phyloP scores from a whole-genome alignment of 1,284 basidiomycete genomes.

The Coniophora puteana region DNA sequence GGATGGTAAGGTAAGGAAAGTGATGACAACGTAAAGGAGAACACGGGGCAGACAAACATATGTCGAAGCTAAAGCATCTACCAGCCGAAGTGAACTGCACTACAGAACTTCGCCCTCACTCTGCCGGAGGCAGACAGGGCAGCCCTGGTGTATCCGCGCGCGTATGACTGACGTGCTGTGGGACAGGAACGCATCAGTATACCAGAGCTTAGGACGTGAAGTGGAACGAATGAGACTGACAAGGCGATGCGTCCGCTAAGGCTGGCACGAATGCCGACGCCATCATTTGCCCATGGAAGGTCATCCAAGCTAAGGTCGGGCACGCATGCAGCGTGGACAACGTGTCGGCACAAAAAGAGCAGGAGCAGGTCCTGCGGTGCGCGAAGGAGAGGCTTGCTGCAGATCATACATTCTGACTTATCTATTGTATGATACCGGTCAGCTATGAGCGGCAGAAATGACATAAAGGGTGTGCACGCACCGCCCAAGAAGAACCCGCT shows the following conservation, averaged over 20 bases:
- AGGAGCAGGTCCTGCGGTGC: conserved; percentile 56
- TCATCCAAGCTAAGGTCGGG: conserved; percentile 50
- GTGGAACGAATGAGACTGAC: conserved; percentile 40
- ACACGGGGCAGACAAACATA: too few relatives aligned
- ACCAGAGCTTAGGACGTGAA: neutral
- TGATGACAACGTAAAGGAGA: too few relatives aligned
- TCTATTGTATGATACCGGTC: conserved; percentile 42
- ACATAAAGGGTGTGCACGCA: conserved; percentile 32
- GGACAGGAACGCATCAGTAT: conserved; percentile 1
- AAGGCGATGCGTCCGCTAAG: conserved; percentile 70
- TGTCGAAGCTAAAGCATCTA: too few relatives aligned
- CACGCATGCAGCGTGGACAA: conserved; percentile 77
- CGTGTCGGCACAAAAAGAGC: conserved; percentile 85
- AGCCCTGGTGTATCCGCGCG: conserved; percentile 59
- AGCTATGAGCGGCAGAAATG: neutral
- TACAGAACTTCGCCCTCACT: conserved; percentile 54
- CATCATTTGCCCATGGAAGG: conserved; percentile 49
- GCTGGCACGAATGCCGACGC: conserved; percentile 36
- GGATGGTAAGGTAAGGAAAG: too few relatives aligned
- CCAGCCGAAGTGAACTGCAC: too few relatives aligned
- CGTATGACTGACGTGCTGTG: conserved; percentile 68
- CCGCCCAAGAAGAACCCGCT: conserved; percentile 73
- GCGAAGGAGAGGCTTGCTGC: conserved; percentile 56
- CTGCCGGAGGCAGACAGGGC: conserved; percentile 70
- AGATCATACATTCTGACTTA: conserved; percentile 63